These are phyloP conservation scores for Candida krabiensis DNA, from an alignment of 805 yeast species.

Conservation along the genomic window DNA sequence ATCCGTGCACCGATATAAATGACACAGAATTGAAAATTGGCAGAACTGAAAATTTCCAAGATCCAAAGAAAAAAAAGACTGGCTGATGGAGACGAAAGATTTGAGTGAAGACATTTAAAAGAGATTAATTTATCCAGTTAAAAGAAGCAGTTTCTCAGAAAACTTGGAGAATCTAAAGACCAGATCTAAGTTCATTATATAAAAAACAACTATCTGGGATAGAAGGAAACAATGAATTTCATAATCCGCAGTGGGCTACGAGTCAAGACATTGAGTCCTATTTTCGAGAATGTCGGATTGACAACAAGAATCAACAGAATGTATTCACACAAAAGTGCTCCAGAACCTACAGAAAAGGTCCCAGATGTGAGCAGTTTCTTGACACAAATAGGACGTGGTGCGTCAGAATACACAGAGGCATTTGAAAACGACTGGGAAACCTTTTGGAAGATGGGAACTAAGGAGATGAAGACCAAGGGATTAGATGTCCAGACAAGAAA, in stretches of 20 bases:
- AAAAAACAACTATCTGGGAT: too few species aligned
- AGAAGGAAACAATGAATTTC: too few species aligned
- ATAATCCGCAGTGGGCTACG: not conserved
- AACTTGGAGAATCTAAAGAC: too few species aligned
- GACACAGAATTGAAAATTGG: too few species aligned
- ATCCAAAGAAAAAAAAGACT: too few species aligned
- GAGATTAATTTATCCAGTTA: too few species aligned
- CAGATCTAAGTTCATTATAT: too few species aligned
- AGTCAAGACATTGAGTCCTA: not conserved
- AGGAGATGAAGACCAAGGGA: conserved; percentile 70
- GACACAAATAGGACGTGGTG: conserved; percentile 73
- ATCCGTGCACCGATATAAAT: too few species aligned
- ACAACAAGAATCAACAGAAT: not conserved
- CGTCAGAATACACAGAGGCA: conserved; percentile 62
- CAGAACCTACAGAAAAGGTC: conserved; percentile 50
- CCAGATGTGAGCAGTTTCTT: conserved; percentile 78
- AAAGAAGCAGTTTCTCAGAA: too few species aligned
- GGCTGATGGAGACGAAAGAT: too few species aligned
- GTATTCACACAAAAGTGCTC: conserved; percentile 25
- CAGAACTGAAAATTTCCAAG: too few species aligned
- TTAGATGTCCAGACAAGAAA: conserved; percentile 70
- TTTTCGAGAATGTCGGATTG: not conserved
- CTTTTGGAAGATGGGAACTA: conserved; percentile 57
- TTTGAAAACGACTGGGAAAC: conserved; percentile 72
- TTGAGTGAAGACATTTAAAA: too few species aligned